Conservation (phyloP, 768 basidiomycete species). For the Heimioporus sp. region DNA sequence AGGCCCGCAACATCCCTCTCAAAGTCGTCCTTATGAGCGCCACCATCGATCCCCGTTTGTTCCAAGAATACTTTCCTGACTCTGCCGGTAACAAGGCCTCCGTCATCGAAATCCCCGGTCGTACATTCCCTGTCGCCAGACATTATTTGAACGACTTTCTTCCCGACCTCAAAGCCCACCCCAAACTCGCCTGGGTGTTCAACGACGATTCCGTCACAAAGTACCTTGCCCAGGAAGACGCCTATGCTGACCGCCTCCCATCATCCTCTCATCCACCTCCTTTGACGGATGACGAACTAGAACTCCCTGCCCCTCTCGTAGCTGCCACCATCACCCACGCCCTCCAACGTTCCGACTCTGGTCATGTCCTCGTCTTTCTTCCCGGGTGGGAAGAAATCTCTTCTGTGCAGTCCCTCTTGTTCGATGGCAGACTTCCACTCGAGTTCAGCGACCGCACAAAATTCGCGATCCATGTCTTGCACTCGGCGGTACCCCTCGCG, state of each 20-base stretch:
- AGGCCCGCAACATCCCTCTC: constrained; percentile 63
- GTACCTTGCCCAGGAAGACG: constrained; percentile 65
- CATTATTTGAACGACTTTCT: constrained; percentile 80
- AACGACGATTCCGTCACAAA: constrained; percentile 64
- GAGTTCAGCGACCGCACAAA: constrained; percentile 57
- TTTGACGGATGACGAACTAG: constrained; percentile 52
- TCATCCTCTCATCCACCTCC: constrained; percentile 6
- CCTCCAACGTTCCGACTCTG: constrained; percentile 67
- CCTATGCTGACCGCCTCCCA: constrained; percentile 14
- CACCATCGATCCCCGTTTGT: constrained; percentile 88
- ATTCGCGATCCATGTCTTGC: constrained; percentile 76
- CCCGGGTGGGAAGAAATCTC: constrained; percentile 94
- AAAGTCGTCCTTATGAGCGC: constrained; percentile 95
- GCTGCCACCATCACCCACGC: constrained; percentile 81
- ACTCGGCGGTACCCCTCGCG: constrained; percentile 83
- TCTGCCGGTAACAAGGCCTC: constrained; percentile 56
- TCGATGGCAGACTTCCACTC: constrained; percentile 49
- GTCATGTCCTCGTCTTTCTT: constrained; percentile 87
- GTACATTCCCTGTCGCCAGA: constrained; percentile 85
- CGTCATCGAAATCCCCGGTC: constrained; percentile 83
- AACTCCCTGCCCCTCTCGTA: constrained; percentile 78
- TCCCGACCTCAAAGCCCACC: constrained; percentile 41
- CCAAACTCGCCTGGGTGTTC: constrained; percentile 60
- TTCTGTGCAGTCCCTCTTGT: constrained; percentile 63
- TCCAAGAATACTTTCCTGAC: constrained; percentile 84